These are phyloP conservation scores for Lithohypha guttulata DNA, from an alignment of 2,329 filamentous ascomycete species.

Conservation along the genomic window DNA sequence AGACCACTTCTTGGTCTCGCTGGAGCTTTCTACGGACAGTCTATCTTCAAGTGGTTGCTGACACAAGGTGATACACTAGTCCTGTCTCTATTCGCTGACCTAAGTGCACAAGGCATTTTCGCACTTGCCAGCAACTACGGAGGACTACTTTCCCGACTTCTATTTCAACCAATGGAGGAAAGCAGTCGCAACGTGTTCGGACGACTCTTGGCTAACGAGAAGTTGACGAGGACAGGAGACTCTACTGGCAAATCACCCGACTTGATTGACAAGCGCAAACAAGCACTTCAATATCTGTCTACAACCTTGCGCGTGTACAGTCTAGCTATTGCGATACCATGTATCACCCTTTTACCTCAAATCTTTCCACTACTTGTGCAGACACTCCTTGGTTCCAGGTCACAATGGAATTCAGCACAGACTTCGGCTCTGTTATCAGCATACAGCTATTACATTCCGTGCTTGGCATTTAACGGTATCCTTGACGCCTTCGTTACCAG, in stretches of 20 bases:
- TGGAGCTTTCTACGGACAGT: conserved; percentile 76
- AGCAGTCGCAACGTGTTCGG: conserved; percentile 84
- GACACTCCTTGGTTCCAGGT: conserved; percentile 56
- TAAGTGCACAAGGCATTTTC: conserved; percentile 79
- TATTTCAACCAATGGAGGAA: conserved; percentile 94
- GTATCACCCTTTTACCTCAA: conserved; percentile 61
- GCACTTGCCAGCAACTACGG: conserved; percentile 92
- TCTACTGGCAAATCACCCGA: conserved; percentile 12
- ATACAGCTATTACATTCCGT: conserved; percentile 89
- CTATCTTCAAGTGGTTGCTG: conserved; percentile 79
- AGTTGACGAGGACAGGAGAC: conserved; percentile 31
- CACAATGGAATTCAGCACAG: conserved; percentile 60
- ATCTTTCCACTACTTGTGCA: conserved; percentile 63
- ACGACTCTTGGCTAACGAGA: conserved; percentile 50
- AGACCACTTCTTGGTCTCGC: conserved; percentile 60
- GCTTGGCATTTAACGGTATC: conserved; percentile 83
- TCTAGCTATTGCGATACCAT: conserved; percentile 55
- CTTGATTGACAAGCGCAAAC: conserved; percentile 9
- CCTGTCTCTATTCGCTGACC: conserved; percentile 63
- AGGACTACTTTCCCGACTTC: conserved; percentile 70
- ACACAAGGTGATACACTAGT: conserved; percentile 92
- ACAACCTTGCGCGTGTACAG: conserved; percentile 61
- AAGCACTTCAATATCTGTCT: conserved; percentile 26
- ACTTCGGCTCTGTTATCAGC: conserved; percentile 62
- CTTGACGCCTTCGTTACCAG: conserved; percentile 87